These are phyloP conservation scores for Panaeolus papilionaceus DNA, from an alignment of 768 basidiomycete species.

Conservation along the genomic window DNA sequence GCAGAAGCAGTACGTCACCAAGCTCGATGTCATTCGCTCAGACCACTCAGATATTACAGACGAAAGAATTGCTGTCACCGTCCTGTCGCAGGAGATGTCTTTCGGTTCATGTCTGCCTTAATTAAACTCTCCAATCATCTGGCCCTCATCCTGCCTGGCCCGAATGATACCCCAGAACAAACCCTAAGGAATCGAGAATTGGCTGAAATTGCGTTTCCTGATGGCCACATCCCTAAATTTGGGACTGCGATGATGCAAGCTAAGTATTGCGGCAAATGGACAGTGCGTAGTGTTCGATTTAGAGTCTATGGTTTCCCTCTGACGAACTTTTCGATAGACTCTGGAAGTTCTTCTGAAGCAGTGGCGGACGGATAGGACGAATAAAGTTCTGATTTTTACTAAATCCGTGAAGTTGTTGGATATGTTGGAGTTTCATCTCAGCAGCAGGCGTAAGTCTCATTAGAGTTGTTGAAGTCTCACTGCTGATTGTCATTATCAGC, in stretches of 20 bases:
- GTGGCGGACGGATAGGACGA: slow-evolving; percentile 67
- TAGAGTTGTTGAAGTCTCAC: background rate
- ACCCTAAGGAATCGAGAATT: slow-evolving; percentile 63
- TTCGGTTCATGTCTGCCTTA: slow-evolving; percentile 81
- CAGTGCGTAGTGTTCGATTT: slow-evolving; percentile 47
- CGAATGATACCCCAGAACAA: slow-evolving; percentile 72
- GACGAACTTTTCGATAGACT: slow-evolving; percentile 48
- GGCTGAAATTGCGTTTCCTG: slow-evolving; percentile 66
- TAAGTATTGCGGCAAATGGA: slow-evolving; percentile 86
- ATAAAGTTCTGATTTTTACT: slow-evolving; percentile 94
- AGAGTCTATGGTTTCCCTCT: background rate
- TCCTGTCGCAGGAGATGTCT: slow-evolving; percentile 66
- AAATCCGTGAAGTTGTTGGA: slow-evolving; percentile 90
- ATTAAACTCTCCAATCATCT: slow-evolving; percentile 92
- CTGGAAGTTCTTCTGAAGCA: slow-evolving; percentile 69
- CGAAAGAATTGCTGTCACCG: slow-evolving; percentile 49
- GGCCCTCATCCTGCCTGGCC: slow-evolving; percentile 86
- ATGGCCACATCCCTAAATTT: slow-evolving; percentile 60
- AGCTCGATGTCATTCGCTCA: slow-evolving; percentile 26
- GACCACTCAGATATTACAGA: slow-evolving; percentile 30
- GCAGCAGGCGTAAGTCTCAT: slow-evolving; percentile 50
- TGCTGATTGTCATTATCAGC: slow-evolving; percentile 16
- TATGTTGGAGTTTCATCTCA: slow-evolving; percentile 82
- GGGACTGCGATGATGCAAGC: slow-evolving; percentile 67
- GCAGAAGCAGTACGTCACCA: slow-evolving; percentile 47